Evolutionary conservation across 495 filamentous ascomycete species (phyloP).

Genomic region (Trichoderma orchidacearum): DNA sequence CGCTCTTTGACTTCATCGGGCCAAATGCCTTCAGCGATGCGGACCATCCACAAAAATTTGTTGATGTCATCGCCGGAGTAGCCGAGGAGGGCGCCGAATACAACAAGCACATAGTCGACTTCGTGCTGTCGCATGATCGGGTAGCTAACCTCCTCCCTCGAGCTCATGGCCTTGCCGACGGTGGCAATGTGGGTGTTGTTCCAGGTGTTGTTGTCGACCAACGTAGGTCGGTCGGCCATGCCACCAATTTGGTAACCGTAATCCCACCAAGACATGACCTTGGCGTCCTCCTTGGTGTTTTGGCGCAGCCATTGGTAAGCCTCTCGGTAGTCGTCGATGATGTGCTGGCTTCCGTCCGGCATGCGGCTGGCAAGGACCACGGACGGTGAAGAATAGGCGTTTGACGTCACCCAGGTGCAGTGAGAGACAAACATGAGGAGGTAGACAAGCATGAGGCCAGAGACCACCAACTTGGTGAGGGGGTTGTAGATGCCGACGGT

Average conservation of each 20-base stretch:
- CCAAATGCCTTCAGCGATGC: slow-evolving; percentile 99
- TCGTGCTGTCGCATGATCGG: slow-evolving; percentile 97
- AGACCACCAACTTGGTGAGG: slow-evolving; percentile 63
- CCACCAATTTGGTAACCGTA: slow-evolving; percentile 99
- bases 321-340: slow-evolving; percentile 99
- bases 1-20: slow-evolving; percentile 97
- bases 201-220: slow-evolving; percentile 99
- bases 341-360: slow-evolving; percentile 92
- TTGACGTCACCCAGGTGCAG: slow-evolving; percentile 99
- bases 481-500: slow-evolving; percentile 72
- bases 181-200: slow-evolving; percentile 99
- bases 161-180: slow-evolving; percentile 98
- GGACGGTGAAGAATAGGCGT: slow-evolving; percentile 95
- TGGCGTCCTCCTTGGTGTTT: slow-evolving; percentile 86
- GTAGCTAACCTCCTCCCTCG: slow-evolving; percentile 93
- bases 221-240: slow-evolving; percentile 94
- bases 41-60: slow-evolving; percentile 99
- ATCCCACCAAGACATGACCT: slow-evolving; percentile 99
- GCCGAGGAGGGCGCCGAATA: slow-evolving; percentile 90
- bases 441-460: slow-evolving; percentile 59
- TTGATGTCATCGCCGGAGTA: slow-evolving; percentile 99
- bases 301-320: slow-evolving; percentile 99
- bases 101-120: slow-evolving; percentile 94
- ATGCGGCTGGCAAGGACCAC: slow-evolving; percentile 87
- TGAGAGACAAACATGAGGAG: slow-evolving; percentile 90